Evolutionary conservation across 129 eudicot genomes (phyloP), one percentile per base, ranked within the genome.

Genomic region (Dittrichia graveolens): DNA sequence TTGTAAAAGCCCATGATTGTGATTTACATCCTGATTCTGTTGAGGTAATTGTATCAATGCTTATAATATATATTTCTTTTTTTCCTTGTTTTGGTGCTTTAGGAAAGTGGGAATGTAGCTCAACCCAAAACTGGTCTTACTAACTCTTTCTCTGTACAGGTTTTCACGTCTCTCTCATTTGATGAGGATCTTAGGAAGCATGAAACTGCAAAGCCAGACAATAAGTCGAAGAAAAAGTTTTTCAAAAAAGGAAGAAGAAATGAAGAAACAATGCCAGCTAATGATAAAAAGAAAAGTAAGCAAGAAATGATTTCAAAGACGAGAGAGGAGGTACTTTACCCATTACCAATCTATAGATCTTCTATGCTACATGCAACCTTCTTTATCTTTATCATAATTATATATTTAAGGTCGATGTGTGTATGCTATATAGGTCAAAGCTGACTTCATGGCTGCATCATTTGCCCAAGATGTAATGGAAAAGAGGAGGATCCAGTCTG

Each of bases 401-500:
- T 42, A 14, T 12, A 9, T 7, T 8, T 6, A 69, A 40, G 49
- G 24, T 73, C 34, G 9, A 31, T 2, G 4, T 14, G 7, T 38
- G 52, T 60, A 49, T 76, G 69, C 8, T 77, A 14, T 18, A 11
- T 86, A 92, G 97, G 98, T 93, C 44, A 79, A 76, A 79, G 92
- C 96, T 6, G 98, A 93, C 31, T 89, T 72, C 68, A 89, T 85
- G 83, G 96, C 96, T 83, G 96, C 95, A 70, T 83, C 96, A 18
- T 71, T 81, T 65, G 83, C 88, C 45, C 91, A 87, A 87, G 96
- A 93, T 83, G 81, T 62, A 49, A 56, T 61, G 16, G 98, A 93
- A 81, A 80, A 83, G 31, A 84, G 82, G 78, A 85, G 74, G 82
- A 85, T 87, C 71, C 98, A 93, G 64, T 72, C 98, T 24, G 85